A percentile compares a stretch with the other conserved stretches of the same genome.
These are phyloP conservation scores for Trifolium repens DNA, from an alignment of 306 rosid genomes.

Conservation along the genomic window DNA sequence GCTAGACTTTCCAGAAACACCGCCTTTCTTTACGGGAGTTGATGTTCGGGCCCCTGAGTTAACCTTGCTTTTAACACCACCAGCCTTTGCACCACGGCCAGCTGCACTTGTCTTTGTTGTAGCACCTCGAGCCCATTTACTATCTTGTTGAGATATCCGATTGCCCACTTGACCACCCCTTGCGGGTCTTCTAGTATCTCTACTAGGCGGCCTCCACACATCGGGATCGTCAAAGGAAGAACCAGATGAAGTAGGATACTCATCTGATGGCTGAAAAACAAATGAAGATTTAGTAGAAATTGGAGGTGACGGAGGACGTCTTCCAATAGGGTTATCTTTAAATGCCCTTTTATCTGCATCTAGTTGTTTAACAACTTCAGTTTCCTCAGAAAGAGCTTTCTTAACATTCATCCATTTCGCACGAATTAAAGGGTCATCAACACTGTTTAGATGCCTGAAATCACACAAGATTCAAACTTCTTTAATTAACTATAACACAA, in stretches of 20 bases:
- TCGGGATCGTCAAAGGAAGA: constrained; percentile 84
- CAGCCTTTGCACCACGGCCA: constrained; percentile 69
- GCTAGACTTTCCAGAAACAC: constrained; percentile 65
- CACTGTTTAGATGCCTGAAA: constrained; percentile 65
- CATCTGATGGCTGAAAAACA: constrained; percentile 91
- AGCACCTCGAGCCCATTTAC: constrained; percentile 84
- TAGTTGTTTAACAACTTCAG: constrained; percentile 82
- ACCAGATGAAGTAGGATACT: constrained; percentile 86
- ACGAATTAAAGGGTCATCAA: constrained; percentile 82
- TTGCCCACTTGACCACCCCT: constrained; percentile 48
- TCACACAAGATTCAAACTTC: constrained; percentile 15
- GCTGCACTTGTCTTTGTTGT: constrained; percentile 59
- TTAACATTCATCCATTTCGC: constrained; percentile 94
- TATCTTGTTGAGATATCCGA: constrained; percentile 82
- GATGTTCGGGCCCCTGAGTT: constrained; percentile 68
- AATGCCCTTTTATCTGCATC: constrained; percentile 77
- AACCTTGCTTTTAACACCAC: constrained; percentile 61
- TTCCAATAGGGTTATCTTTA: constrained; percentile 69
- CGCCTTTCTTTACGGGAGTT: constrained; percentile 66
- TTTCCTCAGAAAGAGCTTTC: constrained; percentile 84
- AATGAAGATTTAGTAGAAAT: constrained; percentile 71
- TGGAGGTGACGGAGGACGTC: constrained; percentile 88
- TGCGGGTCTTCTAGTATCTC: constrained; percentile 76
- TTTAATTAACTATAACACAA: not conserved
- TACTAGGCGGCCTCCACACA: constrained; percentile 96